Base-by-base conservation (phyloP, 1,139 yeast species). In the Saccharomyces pastorianus region DNA sequence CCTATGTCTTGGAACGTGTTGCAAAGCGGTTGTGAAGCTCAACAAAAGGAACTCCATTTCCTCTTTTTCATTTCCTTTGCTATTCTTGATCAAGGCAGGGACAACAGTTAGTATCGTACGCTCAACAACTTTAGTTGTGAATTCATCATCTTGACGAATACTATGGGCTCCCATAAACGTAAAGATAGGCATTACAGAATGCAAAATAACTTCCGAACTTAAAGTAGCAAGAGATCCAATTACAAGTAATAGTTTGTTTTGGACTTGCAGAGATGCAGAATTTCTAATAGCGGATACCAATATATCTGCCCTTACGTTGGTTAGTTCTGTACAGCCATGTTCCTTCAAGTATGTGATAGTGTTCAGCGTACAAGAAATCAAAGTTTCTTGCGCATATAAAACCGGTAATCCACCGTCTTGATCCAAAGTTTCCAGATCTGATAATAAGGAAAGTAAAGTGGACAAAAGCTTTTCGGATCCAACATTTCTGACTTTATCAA, bases 141-240 rank as follows among this genome's bases (percentile, higher is more conserved):
- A 91, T 65, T 90, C 97, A 69, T 93, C 98, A 70, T 93, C 99
- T 73, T 93, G 97, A 66, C 96, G 85, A 52, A 95, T 82, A 11
- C 98, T 90, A 65, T 90, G 96, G 31, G 98, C 96, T 55, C 99
- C 99, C 99, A 93, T 93, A 65, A 93, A 95, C 0, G 99, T 95
- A 75, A 93, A 93, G 53, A 93, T 91, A 20, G 99, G 99, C 99
- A 93, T 93, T 13, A 95, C 96, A 3, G 97, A 88, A 72, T 95
- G 98, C 59, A 95, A 76, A 42, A 93, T 90, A 46, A 87, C 82
- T 67, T 93, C 98, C 7, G 99, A 96, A 17, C 93, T 89, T 55
- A 91, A 74, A 0, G 90, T 76, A 0, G 98, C 98, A 62, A 93
- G 76, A 53, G 90, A 86, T 2, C 98, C 88, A 62, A 93, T 84